Evolutionary conservation across 2,329 filamentous ascomycete genomes (phyloP).

Genomic region (Botrytis paeoniae): DNA sequence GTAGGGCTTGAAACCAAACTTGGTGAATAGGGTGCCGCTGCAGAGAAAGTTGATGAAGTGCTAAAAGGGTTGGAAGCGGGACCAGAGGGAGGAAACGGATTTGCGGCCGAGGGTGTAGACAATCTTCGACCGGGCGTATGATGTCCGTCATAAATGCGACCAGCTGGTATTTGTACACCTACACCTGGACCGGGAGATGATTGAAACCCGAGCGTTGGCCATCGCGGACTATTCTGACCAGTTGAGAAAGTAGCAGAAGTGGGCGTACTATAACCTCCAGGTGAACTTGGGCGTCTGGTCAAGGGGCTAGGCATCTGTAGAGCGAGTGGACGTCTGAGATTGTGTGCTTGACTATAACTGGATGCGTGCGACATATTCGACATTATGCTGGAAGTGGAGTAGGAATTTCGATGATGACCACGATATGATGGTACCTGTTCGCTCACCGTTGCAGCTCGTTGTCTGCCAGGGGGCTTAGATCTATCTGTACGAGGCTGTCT

Average conservation of each 20-base stretch:
- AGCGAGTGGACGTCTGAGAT: conserved; percentile 71
- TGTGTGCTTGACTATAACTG: conserved; percentile 46
- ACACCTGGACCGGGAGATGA: conserved; percentile 57
- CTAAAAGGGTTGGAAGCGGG: conserved; percentile 45
- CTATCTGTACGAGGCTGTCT: conserved; percentile 86
- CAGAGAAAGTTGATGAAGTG: conserved; percentile 52
- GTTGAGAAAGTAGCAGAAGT: conserved; percentile 80
- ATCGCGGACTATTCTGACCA: conserved; percentile 73
- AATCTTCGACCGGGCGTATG: conserved; percentile 70
- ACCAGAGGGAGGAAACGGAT: conserved; percentile 66
- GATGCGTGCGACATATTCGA: conserved; percentile 73
- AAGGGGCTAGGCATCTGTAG: conserved; percentile 64
- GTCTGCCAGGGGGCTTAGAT: conserved; percentile 70
- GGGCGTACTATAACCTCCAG: conserved; percentile 75
- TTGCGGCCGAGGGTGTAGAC: conserved; percentile 74
- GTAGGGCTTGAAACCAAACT: conserved; percentile 67
- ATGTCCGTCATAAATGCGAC: conserved; percentile 67
- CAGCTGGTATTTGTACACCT: conserved; percentile 64
- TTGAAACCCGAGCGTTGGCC: conserved; percentile 57
- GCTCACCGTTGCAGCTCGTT: conserved; percentile 73
- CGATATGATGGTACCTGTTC: conserved; percentile 68
- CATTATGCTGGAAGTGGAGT: conserved; percentile 83
- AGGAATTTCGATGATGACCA: conserved; percentile 75
- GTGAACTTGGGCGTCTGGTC: conserved; percentile 63
- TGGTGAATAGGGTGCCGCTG: conserved; percentile 56